A percentile compares a stretch with the other conserved stretches of the same genome.
These are phyloP conservation scores for Calocybe gambosa DNA, from an alignment of 1,284 basidiomycete species.

Conservation along the genomic window DNA sequence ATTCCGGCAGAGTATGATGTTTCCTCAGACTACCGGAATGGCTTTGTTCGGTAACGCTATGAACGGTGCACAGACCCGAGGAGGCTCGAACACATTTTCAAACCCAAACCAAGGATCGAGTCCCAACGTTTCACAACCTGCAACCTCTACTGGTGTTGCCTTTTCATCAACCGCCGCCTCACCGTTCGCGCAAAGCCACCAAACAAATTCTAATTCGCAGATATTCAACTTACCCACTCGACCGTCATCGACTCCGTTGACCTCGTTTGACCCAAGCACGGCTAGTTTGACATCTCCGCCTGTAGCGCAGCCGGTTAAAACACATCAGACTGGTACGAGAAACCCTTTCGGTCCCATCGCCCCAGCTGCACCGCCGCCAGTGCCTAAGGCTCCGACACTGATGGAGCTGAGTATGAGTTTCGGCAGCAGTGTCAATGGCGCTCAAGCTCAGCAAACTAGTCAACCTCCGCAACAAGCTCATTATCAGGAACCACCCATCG, in stretches of 20 bases:
- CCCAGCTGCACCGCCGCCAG: conserved; percentile 52
- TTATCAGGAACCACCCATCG: conserved; percentile 12
- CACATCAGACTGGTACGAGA: conserved; percentile 89
- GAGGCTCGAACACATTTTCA: conserved; percentile 8
- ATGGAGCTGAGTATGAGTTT: conserved; percentile 69
- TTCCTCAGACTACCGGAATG: conserved; percentile 68
- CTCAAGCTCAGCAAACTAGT: neutral
- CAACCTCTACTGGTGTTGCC: conserved; percentile 14
- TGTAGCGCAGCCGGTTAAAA: conserved; percentile 56
- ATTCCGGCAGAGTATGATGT: conserved; percentile 60
- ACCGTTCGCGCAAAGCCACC: conserved; percentile 14
- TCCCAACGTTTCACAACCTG: conserved; percentile 7
- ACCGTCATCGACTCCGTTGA: conserved; percentile 65
- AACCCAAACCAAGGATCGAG: conserved; percentile 4
- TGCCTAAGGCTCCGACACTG: conserved; percentile 74
- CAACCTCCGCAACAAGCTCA: conserved; percentile 21
- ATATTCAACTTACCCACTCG: conserved; percentile 37
- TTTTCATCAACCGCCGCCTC: conserved; percentile 14
- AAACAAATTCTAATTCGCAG: conserved; percentile 9
- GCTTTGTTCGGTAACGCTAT: conserved; percentile 29
- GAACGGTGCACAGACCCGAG: conserved; percentile 9
- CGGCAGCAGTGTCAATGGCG: conserved; percentile 19
- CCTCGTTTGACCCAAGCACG: conserved; percentile 26
- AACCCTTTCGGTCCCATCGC: conserved; percentile 90
- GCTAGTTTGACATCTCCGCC: conserved; percentile 32